Percentiles rank a stretch among this genome's conserved stretches.
Conservation (phyloP, 208 protist species). For the Zelonia costaricensis region DNA sequence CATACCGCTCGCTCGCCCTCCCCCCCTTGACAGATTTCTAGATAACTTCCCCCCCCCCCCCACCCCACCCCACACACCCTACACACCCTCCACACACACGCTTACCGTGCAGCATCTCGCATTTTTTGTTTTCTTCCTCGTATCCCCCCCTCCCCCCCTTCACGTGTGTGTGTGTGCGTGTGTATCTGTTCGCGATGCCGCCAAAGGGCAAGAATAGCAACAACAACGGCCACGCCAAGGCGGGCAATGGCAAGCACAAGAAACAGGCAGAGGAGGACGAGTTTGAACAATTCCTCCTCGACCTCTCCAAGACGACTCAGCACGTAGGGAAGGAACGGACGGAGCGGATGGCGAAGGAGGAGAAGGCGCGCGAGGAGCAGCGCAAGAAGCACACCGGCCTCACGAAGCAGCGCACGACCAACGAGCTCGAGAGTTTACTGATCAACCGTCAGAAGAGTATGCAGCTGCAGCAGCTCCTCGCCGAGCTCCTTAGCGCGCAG, state of each 20-base stretch:
- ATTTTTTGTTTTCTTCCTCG: constrained; percentile 1
- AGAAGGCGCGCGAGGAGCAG: constrained; percentile 35
- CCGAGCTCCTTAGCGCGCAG: constrained; percentile 54
- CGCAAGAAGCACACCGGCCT: constrained; percentile 45
- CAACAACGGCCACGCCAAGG: constrained; percentile 16
- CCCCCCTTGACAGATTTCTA: too few species aligned
- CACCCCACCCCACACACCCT: too few species aligned
- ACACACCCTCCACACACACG: too few species aligned
- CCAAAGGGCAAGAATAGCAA: constrained; percentile 27
- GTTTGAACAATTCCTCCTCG: constrained; percentile 69
- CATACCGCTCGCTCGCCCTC: too few species aligned
- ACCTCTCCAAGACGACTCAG: constrained; percentile 67
- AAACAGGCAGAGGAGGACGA: constrained; percentile 65
- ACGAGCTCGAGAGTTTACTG: constrained; percentile 53
- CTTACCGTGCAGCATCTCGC: too few species aligned
- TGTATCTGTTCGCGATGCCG: constrained; percentile 30
- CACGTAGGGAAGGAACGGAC: constrained; percentile 36
- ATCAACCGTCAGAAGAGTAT: constrained; percentile 56
- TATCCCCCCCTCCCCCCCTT: not conserved
- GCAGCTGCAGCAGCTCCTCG: constrained; percentile 72
- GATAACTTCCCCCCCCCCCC: too few species aligned
- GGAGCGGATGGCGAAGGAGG: constrained; percentile 39
- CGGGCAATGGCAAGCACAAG: constrained; percentile 36
- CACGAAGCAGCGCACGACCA: constrained; percentile 35
- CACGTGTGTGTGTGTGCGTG: too few species aligned